Conservation (phyloP, 2,329 filamentous ascomycete genomes). For the Cladophialophora chaetospira region DNA sequence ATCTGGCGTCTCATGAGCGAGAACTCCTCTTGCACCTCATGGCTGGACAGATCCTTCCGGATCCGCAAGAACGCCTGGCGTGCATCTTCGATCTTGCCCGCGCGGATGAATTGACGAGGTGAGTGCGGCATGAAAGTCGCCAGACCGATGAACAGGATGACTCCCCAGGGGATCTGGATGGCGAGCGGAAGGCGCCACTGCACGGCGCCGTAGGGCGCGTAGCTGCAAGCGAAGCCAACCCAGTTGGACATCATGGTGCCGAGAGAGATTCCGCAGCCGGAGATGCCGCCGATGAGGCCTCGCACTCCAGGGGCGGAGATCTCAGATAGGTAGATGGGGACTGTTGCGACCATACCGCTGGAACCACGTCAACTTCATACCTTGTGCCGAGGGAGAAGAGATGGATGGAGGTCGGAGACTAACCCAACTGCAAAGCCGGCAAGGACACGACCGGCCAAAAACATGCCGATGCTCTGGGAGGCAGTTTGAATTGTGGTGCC, state of each 20-base stretch:
- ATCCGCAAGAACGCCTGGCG: slow-evolving; percentile 64
- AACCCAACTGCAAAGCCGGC: slow-evolving; percentile 78
- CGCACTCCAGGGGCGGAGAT: slow-evolving; percentile 63
- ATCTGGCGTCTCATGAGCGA: slow-evolving; percentile 86
- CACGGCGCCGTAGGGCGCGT: slow-evolving; percentile 63
- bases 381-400: slow-evolving; percentile 53
- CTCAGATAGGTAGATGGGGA: slow-evolving; percentile 31
- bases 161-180: slow-evolving; percentile 77
- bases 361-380: neutral
- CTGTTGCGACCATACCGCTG: slow-evolving; percentile 32
- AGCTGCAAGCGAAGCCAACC: slow-evolving; percentile 70
- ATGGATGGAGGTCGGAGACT: slow-evolving; percentile 57
- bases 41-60: slow-evolving; percentile 74
- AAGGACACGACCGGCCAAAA: slow-evolving; percentile 72
- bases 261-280: slow-evolving; percentile 81
- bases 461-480: slow-evolving; percentile 57
- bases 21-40: slow-evolving; percentile 75
- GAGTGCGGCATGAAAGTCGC: slow-evolving; percentile 80
- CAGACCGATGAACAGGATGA: slow-evolving; percentile 71
- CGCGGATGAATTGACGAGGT: slow-evolving; percentile 81
- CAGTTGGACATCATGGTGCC: slow-evolving; percentile 74
- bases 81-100: slow-evolving; percentile 68
- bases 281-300: slow-evolving; percentile 75
- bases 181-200: slow-evolving; percentile 80
- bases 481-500: slow-evolving; percentile 69